Evolutionary conservation across 805 yeast genomes (phyloP).

Genomic region (Ogataea zsoltii): DNA sequence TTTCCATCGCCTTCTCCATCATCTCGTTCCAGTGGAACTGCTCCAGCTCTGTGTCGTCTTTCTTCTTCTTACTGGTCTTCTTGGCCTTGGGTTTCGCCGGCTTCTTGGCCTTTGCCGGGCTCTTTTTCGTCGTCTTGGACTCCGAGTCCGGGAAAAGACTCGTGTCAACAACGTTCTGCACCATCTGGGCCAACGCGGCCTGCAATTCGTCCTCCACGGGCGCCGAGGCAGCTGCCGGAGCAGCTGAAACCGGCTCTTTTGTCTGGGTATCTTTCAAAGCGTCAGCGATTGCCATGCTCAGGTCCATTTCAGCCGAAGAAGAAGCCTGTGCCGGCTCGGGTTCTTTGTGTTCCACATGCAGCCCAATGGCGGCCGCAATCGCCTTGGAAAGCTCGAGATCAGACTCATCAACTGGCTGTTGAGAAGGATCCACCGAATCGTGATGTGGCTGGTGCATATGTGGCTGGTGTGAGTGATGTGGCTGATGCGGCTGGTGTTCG

Average conservation of each 20-base stretch:
- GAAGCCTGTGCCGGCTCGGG: not conserved
- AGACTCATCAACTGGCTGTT: slow-evolving; percentile 8
- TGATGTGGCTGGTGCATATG: no score
- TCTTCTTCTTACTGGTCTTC: slow-evolving; percentile 10
- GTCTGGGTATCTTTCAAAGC: slow-evolving; percentile 16
- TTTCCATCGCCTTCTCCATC: slow-evolving; percentile 71
- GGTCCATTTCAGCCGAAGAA: slow-evolving; percentile 17
- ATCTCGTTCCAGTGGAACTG: slow-evolving; percentile 62
- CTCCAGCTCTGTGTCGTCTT: slow-evolving; percentile 46
- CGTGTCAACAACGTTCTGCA: slow-evolving; percentile 51
- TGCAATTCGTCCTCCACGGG: slow-evolving; percentile 42
- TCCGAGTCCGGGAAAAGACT: slow-evolving; percentile 17
- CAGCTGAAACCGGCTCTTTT: not conserved
- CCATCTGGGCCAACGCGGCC: slow-evolving; percentile 56
- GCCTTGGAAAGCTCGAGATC: slow-evolving; percentile 24
- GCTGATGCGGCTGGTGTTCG: not conserved
- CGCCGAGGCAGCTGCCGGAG: slow-evolving; percentile 6
- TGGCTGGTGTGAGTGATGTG: no score
- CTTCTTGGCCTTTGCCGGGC: slow-evolving; percentile 1
- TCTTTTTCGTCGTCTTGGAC: not conserved
- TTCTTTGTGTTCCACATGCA: slow-evolving; percentile 9
- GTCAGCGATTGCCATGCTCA: slow-evolving; percentile 21
- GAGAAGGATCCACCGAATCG: no score
- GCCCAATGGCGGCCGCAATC: slow-evolving; percentile 26
- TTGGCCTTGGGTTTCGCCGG: slow-evolving; percentile 5